A percentile compares a stretch with the other conserved stretches of the same genome.
Conservation (phyloP, 345 rosid species). For the Rhizophora apiculata region DNA sequence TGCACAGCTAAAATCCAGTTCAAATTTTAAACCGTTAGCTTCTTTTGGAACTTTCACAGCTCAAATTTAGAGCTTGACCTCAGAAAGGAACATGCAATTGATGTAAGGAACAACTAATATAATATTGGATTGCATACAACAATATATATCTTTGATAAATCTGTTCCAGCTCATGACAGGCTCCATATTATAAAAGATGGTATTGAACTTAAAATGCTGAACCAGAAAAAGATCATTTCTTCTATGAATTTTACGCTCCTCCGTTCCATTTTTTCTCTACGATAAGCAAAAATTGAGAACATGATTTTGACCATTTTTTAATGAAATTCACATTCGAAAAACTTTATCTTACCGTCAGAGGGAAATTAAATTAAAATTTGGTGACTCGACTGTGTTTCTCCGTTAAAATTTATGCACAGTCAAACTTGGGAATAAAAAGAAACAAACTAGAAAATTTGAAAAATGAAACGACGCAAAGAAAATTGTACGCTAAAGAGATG, state of each 20-base stretch:
- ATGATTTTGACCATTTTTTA: too few species aligned
- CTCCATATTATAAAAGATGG: neutral
- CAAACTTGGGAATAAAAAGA: neutral
- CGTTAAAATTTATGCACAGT: too few species aligned
- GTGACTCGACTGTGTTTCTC: neutral
- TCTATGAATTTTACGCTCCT: neutral
- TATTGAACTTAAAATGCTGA: neutral
- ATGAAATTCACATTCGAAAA: neutral
- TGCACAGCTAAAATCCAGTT: neutral
- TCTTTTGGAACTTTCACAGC: neutral
- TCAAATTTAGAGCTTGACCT: neutral
- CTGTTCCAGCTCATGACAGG: neutral
- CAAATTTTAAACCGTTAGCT: conserved; percentile 4
- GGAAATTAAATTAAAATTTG: neutral
- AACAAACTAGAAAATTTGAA: neutral
- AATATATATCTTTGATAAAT: too few species aligned
- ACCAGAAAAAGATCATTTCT: neutral
- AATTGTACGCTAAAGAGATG: too few species aligned
- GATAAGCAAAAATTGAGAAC: too few species aligned
- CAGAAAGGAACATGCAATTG: conserved; percentile 3
- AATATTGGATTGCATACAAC: neutral
- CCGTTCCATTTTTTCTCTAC: too few species aligned
- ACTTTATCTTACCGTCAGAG: neutral
- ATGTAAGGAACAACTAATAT: neutral
- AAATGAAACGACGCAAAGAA: too few species aligned